These are phyloP conservation scores for Blastobotrys raffinosifermentans DNA, from an alignment of 1,139 yeast species.

Conservation along the genomic window DNA sequence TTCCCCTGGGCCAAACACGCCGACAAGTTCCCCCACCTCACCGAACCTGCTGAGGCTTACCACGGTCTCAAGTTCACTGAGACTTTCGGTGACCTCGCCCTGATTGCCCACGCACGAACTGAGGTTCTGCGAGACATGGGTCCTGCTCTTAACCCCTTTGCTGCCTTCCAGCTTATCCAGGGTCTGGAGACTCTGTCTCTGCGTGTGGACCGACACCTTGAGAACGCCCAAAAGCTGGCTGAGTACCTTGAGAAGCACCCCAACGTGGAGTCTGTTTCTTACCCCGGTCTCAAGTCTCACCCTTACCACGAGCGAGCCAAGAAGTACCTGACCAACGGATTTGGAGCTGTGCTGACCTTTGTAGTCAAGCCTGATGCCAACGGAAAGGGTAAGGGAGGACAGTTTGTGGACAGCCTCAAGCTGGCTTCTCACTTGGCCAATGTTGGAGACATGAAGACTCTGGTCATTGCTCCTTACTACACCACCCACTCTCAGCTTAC, in stretches of 20 bases:
- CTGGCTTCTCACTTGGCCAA: slow-evolving; percentile 90
- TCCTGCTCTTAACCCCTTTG: slow-evolving; percentile 83
- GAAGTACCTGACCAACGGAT: slow-evolving; percentile 72
- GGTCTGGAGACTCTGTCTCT: slow-evolving; percentile 92
- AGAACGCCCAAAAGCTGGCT: slow-evolving; percentile 79
- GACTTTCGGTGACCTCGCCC: slow-evolving; percentile 75
- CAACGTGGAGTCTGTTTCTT: slow-evolving; percentile 80
- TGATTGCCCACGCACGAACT: slow-evolving; percentile 71
- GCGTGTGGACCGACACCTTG: slow-evolving; percentile 87
- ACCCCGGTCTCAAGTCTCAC: slow-evolving; percentile 84
- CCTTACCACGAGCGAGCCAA: slow-evolving; percentile 75
- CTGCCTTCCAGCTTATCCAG: slow-evolving; percentile 74
- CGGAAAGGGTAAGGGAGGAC: slow-evolving; percentile 60
- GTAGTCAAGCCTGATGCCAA: slow-evolving; percentile 64
- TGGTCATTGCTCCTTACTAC: slow-evolving; percentile 91
- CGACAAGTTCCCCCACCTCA: slow-evolving; percentile 80
- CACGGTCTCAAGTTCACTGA: slow-evolving; percentile 83
- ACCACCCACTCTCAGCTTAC: slow-evolving; percentile 91
- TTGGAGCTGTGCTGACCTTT: slow-evolving; percentile 82
- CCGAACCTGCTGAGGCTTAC: slow-evolving; percentile 86
- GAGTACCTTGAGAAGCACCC: slow-evolving; percentile 65
- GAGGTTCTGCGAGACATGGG: slow-evolving; percentile 92
- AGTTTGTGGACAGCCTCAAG: slow-evolving; percentile 73
- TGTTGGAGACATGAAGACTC: slow-evolving; percentile 92
- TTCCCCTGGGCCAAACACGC: slow-evolving; percentile 89